These are phyloP conservation scores for Neurospora sp. DNA, from an alignment of 495 filamentous ascomycete species.

Conservation along the genomic window DNA sequence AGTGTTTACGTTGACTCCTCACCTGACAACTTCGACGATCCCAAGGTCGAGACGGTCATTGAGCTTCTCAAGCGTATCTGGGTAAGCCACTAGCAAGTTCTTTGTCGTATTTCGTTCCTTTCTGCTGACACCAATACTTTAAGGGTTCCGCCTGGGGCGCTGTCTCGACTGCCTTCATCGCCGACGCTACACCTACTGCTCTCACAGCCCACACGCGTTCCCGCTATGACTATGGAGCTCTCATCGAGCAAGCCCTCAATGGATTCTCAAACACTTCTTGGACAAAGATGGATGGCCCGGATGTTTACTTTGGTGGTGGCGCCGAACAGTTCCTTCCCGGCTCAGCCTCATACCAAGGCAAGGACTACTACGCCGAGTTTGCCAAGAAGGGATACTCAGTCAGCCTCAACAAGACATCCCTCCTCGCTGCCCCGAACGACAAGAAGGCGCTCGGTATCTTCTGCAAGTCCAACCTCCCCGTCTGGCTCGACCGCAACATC, in stretches of 20 bases:
- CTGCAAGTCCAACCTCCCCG: slow-evolving; percentile 52
- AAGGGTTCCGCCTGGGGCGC: slow-evolving; percentile 38
- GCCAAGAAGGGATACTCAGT: slow-evolving; percentile 54
- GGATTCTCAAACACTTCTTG: slow-evolving; percentile 56
- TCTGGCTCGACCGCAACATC: slow-evolving; percentile 66
- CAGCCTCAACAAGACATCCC: slow-evolving; percentile 54
- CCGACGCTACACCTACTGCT: slow-evolving; percentile 64
- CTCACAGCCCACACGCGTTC: slow-evolving; percentile 55
- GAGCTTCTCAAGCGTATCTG: slow-evolving; percentile 58
- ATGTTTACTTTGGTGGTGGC: slow-evolving; percentile 64
- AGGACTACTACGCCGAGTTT: slow-evolving; percentile 60
- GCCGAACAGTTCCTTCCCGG: slow-evolving; percentile 61
- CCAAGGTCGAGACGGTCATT: slow-evolving; percentile 67
- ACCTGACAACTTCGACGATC: slow-evolving; percentile 55
- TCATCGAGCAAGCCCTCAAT: slow-evolving; percentile 51
- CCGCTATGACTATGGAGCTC: slow-evolving; percentile 50
- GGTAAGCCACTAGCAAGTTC: slow-evolving; percentile 23
- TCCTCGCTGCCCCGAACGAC: slow-evolving; percentile 39
- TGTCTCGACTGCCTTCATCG: slow-evolving; percentile 58
- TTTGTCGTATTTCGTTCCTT: background rate
- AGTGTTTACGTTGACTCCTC: slow-evolving; percentile 62
- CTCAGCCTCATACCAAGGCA: slow-evolving; percentile 40
- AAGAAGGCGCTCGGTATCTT: slow-evolving; percentile 60
- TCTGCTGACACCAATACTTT: background rate
- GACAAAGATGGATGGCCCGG: slow-evolving; percentile 55